Evolutionary conservation across 495 filamentous ascomycete species (phyloP), one percentile per base, ranked within the genome.

Genomic region (Aspergillus ellipticus): DNA sequence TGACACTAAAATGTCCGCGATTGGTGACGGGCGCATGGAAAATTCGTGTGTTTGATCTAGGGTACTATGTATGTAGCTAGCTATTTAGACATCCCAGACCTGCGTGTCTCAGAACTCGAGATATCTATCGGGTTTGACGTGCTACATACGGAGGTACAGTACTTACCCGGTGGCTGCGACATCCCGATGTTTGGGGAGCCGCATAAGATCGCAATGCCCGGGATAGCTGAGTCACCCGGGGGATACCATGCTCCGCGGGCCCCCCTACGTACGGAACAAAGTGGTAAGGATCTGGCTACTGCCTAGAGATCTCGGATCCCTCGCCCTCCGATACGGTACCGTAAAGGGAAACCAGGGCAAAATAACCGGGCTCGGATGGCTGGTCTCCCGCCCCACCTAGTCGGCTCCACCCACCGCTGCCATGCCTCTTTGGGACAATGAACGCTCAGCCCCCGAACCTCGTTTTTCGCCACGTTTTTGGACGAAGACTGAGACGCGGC

Each of bases 311-410:
- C 51, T 57, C 60, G 60, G 60, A 62, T 53, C 52, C 42, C 4
- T 11, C 5, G 21, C 31, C 15, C 55, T 54, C 59, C 53, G 59
- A 57, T 45, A 55, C 58, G 42, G 58, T 60, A 60, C 47, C 22
- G 52, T 55, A 55, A 60, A 43, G 28, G 20, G 17, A n/a, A 7
- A 26, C 37, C 10, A 42, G 15, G n/a, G 24, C 16, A 29, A 42
- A 56, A 28, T 46, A 20, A 26, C 19, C 54, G 51, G 59, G 20
- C 37, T 54, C 59, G 59, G 59, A 61, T 57, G 31, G 51, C 41
- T 55, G n/a, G n/a, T 47, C 16, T 57, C 49, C 59, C 59, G 59
- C 54, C 59, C 53, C 59, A 50, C 57, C 15, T 35, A 11, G 6
- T 41, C 16, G 13, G 4, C 21, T 21, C 42, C 21, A 21, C 42